Base-by-base conservation (phyloP, 768 basidiomycete species). In the Phlebiopsis gigantea region DNA sequence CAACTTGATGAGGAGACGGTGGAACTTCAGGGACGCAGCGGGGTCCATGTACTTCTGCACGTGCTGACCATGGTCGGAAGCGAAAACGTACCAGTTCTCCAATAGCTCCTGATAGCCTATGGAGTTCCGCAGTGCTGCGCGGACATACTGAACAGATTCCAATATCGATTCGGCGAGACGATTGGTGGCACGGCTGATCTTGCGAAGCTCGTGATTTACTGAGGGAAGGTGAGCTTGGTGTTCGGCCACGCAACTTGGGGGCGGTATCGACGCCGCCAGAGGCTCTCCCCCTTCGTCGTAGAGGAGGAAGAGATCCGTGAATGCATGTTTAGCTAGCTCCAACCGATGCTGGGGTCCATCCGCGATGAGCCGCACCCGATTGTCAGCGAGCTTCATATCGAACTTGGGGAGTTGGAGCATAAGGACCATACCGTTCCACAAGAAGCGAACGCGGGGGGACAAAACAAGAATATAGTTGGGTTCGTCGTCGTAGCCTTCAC, bases 31-130 rank as follows among this genome's bases (percentile, higher is more conserved):
- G 53, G 87, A 69, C 0, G 83, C 77, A 0, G 81, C 66, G 15
- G 80, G 80, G 63, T 96, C 93, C 86, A 97, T 90, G 68, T 90
- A 85, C 61, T 87, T 84, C 64, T 93, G 87, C 8, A 88, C 90
- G 63, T 95, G 90, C 58, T 90, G 85, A 1, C 93, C 94, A 68
- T 97, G 93, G 62, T 98, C 93, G 12, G 95, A 93, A n/a, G 94
- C 93, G 66, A 97, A 98, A 25, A 84, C 72, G 66, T 91, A 98
- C 93, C 96, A 99, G 67, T 90, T 95, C 62, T 90, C 91, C 55
- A 93, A 76, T 39, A 94, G 74, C 60, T 97, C 95, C 66, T 95
- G 94, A 55, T 83, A 84, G 39, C 81, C 85, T 30, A 74, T 72
- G 0, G 82, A 77, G 43, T 79, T 75, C 28, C 75, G 75, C 53